Evolutionary conservation across 768 basidiomycete species (phyloP).

Genomic region (Collybia nuda): DNA sequence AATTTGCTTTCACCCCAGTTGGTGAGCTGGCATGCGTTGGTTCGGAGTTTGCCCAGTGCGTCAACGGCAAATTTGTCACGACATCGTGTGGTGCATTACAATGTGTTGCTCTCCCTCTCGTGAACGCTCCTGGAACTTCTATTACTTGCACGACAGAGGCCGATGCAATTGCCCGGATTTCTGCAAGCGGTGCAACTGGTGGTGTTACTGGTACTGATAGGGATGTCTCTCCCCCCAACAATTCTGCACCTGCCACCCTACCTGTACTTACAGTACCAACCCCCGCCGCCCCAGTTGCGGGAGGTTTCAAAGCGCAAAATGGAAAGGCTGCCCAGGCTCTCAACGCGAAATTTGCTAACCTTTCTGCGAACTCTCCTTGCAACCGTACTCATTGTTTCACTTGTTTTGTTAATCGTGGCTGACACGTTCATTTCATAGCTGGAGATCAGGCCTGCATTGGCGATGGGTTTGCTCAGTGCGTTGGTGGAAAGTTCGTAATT

Average conservation of each 20-base stretch:
- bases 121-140: constrained; percentile 40
- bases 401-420: constrained; percentile 4
- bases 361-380: constrained; percentile 48
- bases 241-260: constrained; percentile 12
- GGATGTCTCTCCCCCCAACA: constrained; percentile 6
- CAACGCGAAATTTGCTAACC: constrained; percentile 50
- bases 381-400: constrained; percentile 20
- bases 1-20: constrained; percentile 16
- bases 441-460: constrained; percentile 48
- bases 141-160: constrained; percentile 37
- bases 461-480: constrained; percentile 51
- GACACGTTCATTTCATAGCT: constrained; percentile 23
- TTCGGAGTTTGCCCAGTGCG: constrained; percentile 48
- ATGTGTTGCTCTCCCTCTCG: constrained; percentile 43
- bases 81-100: constrained; percentile 26
- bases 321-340: constrained; percentile 50
- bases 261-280: constrained; percentile 14
- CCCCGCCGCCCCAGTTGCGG: constrained; percentile 9
- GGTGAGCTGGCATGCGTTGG: constrained; percentile 46
- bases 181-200: constrained; percentile 33
- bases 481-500: constrained; percentile 41
- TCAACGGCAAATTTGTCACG: constrained; percentile 33
- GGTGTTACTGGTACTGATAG: constrained; percentile 14
- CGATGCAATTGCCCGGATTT: constrained; percentile 35
- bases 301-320: constrained; percentile 40